These are phyloP conservation scores for Sechiopsis laciniata DNA, from an alignment of 306 rosid genomes.

Conservation along the genomic window DNA sequence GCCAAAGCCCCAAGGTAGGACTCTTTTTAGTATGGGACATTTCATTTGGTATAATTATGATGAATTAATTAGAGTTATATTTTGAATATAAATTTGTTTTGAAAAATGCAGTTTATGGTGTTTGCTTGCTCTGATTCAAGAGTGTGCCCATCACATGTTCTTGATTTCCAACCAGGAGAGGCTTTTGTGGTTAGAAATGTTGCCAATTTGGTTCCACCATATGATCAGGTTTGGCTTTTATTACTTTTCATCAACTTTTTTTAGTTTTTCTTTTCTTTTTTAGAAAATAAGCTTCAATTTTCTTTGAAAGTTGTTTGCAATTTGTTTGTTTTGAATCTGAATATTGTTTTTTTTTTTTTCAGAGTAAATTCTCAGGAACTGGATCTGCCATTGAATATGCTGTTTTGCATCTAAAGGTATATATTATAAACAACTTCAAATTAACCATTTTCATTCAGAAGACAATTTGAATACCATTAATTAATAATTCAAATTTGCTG, in stretches of 20 bases:
- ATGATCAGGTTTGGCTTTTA: slow-evolving; percentile 39
- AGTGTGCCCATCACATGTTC: slow-evolving; percentile 92
- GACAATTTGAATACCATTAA: background rate
- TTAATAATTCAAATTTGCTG: background rate
- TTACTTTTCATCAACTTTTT: background rate
- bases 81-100: no score
- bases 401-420: slow-evolving; percentile 85
- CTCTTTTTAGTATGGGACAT: background rate
- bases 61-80: background rate
- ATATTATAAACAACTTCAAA: background rate
- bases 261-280: no score
- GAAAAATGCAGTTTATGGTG: slow-evolving; percentile 63
- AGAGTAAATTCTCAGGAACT: slow-evolving; percentile 55
- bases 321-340: background rate
- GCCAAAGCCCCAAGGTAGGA: slow-evolving; percentile 81
- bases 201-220: slow-evolving; percentile 95
- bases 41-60: background rate
- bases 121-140: slow-evolving; percentile 99
- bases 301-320: no score
- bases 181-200: slow-evolving; percentile 95
- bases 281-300: background rate
- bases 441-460: no score
- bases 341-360: slow-evolving; percentile 11
- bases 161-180: slow-evolving; percentile 95
- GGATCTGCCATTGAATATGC: slow-evolving; percentile 91